Conservation (phyloP, 1,284 basidiomycete genomes). For the Blastosporella zonata region DNA sequence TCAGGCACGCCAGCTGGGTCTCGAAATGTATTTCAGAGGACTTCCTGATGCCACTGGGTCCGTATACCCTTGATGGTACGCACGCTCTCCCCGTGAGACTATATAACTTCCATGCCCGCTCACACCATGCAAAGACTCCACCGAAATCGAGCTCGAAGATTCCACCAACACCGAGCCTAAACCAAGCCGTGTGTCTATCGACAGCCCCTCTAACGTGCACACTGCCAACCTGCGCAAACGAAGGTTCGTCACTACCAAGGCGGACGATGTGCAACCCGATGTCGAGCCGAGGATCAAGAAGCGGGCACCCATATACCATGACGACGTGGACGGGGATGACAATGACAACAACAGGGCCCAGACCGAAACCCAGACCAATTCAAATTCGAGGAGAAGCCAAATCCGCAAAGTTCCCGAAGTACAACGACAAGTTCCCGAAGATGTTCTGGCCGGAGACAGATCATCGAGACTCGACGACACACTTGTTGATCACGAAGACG, state of each 20-base stretch:
- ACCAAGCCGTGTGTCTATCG: background rate
- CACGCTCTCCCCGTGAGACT: background rate
- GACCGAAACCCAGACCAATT: background rate
- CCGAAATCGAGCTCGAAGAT: background rate
- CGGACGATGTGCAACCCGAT: constrained; percentile 7
- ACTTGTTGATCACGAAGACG: too few relatives aligned
- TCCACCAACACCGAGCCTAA: background rate
- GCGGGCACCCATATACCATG: constrained; percentile 3
- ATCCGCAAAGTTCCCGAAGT: background rate
- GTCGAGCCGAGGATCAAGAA: constrained; percentile 2
- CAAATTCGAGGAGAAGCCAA: background rate
- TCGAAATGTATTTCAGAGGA: constrained; percentile 36
- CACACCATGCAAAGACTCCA: constrained; percentile 7
- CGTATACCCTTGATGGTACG: constrained; percentile 47
- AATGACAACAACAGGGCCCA: background rate
- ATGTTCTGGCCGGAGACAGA: too few relatives aligned
- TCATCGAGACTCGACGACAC: too few relatives aligned
- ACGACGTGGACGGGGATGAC: background rate
- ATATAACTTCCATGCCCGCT: background rate
- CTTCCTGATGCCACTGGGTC: constrained; percentile 40
- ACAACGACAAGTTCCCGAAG: too few relatives aligned
- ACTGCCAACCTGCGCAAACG: constrained; percentile 8
- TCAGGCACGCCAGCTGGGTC: constrained; percentile 46
- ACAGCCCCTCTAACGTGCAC: background rate
- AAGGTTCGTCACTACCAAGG: background rate